These are phyloP conservation scores for Ramichloridium luteum DNA, from an alignment of 2,329 filamentous ascomycete species.

Conservation along the genomic window DNA sequence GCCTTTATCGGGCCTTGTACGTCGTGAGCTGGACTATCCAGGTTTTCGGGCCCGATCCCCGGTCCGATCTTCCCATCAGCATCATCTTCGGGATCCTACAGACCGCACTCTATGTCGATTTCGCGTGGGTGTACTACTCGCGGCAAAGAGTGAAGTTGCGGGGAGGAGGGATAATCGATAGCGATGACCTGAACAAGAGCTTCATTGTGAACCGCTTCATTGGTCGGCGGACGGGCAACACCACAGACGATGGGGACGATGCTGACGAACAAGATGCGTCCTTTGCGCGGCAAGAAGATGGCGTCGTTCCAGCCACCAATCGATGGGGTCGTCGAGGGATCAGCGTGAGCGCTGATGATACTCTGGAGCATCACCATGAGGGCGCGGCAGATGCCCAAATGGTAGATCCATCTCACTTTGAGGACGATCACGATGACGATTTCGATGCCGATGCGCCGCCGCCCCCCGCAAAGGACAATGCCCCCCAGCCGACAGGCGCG, in stretches of 20 bases:
- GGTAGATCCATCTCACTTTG: constrained; percentile 36
- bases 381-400: constrained; percentile 23
- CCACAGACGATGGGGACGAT: constrained; percentile 34
- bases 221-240: constrained; percentile 36
- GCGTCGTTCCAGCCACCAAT: constrained; percentile 14
- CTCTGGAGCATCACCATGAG: constrained; percentile 26
- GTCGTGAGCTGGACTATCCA: constrained; percentile 75
- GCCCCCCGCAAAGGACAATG: constrained; percentile 18
- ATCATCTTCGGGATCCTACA: constrained; percentile 82
- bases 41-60: constrained; percentile 42
- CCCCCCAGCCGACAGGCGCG: constrained; percentile 3
- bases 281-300: constrained; percentile 28
- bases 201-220: constrained; percentile 75
- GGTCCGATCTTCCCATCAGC: constrained; percentile 54
- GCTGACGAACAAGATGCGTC: constrained; percentile 50
- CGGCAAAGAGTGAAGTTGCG: constrained; percentile 88
- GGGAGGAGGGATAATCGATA: constrained; percentile 76
- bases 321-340: constrained; percentile 46
- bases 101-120: constrained; percentile 82
- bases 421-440: constrained; percentile 31
- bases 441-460: constrained; percentile 26
- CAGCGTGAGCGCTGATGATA: constrained; percentile 48
- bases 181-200: constrained; percentile 72
- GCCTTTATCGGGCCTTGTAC: constrained; percentile 79
- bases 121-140: constrained; percentile 93